Evolutionary conservation across 768 basidiomycete genomes (phyloP).

Genomic region (Mycena albidolilacea): DNA sequence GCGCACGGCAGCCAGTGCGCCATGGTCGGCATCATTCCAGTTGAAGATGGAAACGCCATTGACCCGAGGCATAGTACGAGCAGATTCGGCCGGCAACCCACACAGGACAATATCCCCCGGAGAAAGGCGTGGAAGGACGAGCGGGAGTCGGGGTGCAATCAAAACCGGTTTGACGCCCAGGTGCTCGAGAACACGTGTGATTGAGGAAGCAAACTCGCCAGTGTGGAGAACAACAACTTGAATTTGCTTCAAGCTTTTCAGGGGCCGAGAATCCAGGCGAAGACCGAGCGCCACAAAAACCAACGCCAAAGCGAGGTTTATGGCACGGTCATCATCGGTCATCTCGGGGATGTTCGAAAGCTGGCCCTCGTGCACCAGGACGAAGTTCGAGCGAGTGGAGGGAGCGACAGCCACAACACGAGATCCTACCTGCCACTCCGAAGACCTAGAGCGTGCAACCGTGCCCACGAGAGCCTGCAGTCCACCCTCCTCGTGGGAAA

Average conservation of each 20-base stretch:
- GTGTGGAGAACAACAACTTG: no score
- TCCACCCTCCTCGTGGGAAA: background rate
- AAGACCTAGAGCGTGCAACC: background rate
- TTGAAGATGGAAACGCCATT: background rate
- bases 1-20: background rate
- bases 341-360: background rate
- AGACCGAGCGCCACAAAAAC: constrained; percentile 5
- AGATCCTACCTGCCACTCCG: background rate
- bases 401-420: background rate
- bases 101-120: background rate
- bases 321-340: background rate
- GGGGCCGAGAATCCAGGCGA: background rate
- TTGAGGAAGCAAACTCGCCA: background rate
- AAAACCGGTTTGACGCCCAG: background rate
- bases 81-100: background rate
- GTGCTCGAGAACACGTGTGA: background rate
- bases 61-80: background rate
- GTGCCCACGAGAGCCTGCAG: background rate
- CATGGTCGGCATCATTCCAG: background rate
- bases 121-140: background rate
- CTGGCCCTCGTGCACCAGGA: constrained; percentile 4
- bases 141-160: background rate
- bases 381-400: background rate
- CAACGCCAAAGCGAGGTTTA: background rate
- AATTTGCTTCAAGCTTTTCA: background rate